Conservation (phyloP, 352 stramenopile species). For the Pythium diclinum region DNA sequence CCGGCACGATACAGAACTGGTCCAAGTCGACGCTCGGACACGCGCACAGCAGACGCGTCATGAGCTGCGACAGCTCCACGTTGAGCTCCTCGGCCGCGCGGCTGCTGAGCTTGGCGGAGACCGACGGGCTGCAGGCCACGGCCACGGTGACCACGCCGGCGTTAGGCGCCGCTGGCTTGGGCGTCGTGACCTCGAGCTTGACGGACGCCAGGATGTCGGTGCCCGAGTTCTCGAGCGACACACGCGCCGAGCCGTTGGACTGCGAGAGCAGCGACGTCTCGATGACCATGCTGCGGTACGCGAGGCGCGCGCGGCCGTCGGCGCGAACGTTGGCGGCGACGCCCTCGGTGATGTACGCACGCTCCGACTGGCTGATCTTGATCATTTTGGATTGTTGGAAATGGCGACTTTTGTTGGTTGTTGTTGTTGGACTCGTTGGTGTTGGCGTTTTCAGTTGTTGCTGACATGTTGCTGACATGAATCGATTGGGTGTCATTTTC, state of each 20-base stretch:
- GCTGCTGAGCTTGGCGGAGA: conserved; percentile 69
- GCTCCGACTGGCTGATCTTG: conserved; percentile 74
- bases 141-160: conserved; percentile 50
- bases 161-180: conserved; percentile 41
- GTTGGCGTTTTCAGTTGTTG: no score
- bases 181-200: conserved; percentile 66
- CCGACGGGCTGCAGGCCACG: conserved; percentile 67
- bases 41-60: conserved; percentile 64
- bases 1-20: conserved; percentile 64
- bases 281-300: conserved; percentile 56
- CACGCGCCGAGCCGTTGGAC: conserved; percentile 74
- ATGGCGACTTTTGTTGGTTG: conserved; percentile 3
- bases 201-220: conserved; percentile 78
- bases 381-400: conserved; percentile 38
- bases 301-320: conserved; percentile 60
- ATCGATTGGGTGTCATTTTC: neutral
- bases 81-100: conserved; percentile 74
- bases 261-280: conserved; percentile 73
- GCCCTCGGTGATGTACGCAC: conserved; percentile 67
- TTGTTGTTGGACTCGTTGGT: neutral
- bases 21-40: conserved; percentile 49
- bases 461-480: neutral
- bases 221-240: conserved; percentile 57
- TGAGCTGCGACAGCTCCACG: conserved; percentile 73
- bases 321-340: conserved; percentile 69